phyloP scores from a whole-genome alignment of 2,329 filamentous ascomycete species.

The Albifimbria verrucaria region DNA sequence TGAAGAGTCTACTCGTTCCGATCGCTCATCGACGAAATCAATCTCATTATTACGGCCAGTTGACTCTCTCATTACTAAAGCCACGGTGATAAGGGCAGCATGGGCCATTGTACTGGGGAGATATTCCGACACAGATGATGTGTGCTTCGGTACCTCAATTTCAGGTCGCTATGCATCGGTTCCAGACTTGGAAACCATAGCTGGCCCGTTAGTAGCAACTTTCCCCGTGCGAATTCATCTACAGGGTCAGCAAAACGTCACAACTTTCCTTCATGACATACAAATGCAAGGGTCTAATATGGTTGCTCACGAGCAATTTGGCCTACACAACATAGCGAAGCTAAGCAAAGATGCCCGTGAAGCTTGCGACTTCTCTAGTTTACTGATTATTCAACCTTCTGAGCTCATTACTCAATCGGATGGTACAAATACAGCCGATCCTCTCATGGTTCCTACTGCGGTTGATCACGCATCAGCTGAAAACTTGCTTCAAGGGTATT shows the following conservation, averaged over 20 bases:
- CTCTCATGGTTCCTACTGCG: not conserved
- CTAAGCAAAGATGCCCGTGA: conserved; percentile 19
- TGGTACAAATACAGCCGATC: not conserved
- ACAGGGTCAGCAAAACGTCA: not conserved
- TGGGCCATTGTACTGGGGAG: not conserved
- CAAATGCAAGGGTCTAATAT: conserved; percentile 9
- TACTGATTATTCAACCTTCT: not conserved
- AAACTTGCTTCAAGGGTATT: not conserved
- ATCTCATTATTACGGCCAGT: not conserved
- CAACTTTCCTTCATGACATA: conserved; percentile 5
- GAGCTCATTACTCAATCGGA: not conserved
- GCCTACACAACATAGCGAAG: conserved; percentile 9
- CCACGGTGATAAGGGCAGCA: not conserved
- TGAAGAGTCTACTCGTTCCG: too few species aligned
- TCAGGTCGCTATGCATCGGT: not conserved
- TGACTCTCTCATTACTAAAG: conserved; percentile 8
- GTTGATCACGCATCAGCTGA: not conserved
- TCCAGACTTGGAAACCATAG: not conserved
- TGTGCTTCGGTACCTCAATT: not conserved
- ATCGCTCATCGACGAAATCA: too few species aligned
- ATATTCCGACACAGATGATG: not conserved
- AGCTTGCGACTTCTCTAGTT: not conserved
- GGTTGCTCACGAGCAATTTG: conserved; percentile 14
- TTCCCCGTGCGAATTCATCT: not conserved
- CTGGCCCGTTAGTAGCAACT: not conserved